Evolutionary conservation across 495 filamentous ascomycete species (phyloP).

Genomic region (Clavariopsis aquatica): DNA sequence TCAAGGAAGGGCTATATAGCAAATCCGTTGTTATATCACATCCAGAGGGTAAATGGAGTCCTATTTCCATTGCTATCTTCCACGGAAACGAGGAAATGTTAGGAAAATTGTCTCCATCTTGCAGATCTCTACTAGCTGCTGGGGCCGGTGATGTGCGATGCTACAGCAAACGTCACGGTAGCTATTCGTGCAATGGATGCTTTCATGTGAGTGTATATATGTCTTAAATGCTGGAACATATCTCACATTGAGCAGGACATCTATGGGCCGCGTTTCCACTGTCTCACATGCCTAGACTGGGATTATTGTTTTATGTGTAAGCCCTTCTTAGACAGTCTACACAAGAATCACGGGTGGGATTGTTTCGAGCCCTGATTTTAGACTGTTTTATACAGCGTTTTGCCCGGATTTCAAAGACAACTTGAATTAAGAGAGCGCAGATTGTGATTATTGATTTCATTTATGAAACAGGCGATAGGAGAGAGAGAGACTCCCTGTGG

Average conservation of each 20-base stretch:
- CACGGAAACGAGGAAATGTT: constrained; percentile 11
- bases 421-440: too few species aligned
- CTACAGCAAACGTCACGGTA: constrained; percentile 1
- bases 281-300: constrained; percentile 11
- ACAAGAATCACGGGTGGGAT: constrained; percentile 1
- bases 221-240: not conserved
- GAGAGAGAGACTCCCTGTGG: too few species aligned
- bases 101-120: constrained; percentile 5
- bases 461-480: too few species aligned
- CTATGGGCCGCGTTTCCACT: constrained; percentile 16
- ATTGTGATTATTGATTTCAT: too few species aligned
- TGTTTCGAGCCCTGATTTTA: not conserved
- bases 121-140: constrained; percentile 4
- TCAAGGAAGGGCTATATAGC: constrained; percentile 4
- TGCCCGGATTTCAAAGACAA: too few species aligned
- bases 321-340: constrained; percentile 8
- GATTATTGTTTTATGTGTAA: constrained; percentile 19
- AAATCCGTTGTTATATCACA: not conserved
- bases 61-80: constrained; percentile 9
- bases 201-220: constrained; percentile 13
- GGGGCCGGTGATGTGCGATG: not conserved
- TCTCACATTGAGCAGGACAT: constrained; percentile 9
- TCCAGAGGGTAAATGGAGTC: constrained; percentile 1
- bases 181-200: constrained; percentile 14
- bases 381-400: too few species aligned